These are phyloP conservation scores for Taphrina deformans DNA, from an alignment of 1,139 yeast genomes.

Conservation along the genomic window DNA sequence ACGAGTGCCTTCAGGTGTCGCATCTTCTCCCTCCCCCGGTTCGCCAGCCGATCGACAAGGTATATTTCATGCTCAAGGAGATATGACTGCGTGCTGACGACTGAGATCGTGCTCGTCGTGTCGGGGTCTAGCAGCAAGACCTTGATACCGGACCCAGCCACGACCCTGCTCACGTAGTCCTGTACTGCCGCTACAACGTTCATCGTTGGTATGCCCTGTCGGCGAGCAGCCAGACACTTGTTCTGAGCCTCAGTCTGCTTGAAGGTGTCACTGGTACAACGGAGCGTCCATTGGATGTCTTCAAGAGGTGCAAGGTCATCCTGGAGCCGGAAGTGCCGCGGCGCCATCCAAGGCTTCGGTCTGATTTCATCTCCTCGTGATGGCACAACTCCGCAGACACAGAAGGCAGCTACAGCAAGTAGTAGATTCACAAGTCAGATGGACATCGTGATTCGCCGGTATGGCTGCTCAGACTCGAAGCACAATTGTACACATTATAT, in stretches of 20 bases:
- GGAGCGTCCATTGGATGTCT: no score
- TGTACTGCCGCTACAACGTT: slow-evolving; percentile 57
- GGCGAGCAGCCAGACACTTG: no score
- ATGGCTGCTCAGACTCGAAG: no score
- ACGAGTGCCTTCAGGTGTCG: slow-evolving; percentile 81
- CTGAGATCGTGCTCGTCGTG: slow-evolving; percentile 80
- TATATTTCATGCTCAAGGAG: slow-evolving; percentile 78
- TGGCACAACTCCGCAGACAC: no score
- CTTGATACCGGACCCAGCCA: slow-evolving; percentile 51
- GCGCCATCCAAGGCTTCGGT: neutral
- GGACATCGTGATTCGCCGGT: no score
- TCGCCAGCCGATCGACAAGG: slow-evolving; percentile 69
- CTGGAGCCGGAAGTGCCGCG: neutral
- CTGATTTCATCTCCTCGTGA: no score
- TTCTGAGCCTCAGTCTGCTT: no score
- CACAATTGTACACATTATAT: no score
- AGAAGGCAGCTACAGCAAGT: no score
- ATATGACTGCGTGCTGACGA: slow-evolving; percentile 84
- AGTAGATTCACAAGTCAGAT: no score
- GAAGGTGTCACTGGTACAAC: no score
- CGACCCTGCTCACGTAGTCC: slow-evolving; percentile 53
- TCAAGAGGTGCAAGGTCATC: neutral
- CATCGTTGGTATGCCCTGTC: no score
- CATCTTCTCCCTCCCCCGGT: slow-evolving; percentile 67
- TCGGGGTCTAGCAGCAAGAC: slow-evolving; percentile 75